phyloP scores from a whole-genome alignment of 306 rosid genomes.

The Oxytropis ochrocephala region DNA sequence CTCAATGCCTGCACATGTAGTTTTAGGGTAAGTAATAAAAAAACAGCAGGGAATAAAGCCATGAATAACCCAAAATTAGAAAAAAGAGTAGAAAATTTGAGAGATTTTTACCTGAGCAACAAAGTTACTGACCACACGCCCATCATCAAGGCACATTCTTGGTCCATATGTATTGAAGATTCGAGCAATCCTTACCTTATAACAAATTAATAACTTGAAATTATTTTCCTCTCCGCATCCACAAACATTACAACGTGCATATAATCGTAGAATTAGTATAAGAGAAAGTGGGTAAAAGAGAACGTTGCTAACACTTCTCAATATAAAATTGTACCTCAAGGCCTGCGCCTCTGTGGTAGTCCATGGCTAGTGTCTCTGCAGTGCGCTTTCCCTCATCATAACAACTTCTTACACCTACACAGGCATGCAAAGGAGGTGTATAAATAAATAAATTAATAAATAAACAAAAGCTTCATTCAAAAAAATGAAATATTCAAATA shows the following conservation, averaged over 20 bases:
- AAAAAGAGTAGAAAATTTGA: background rate
- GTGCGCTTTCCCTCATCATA: constrained; percentile 95
- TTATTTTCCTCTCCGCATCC: background rate
- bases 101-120: constrained; percentile 76
- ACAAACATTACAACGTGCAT: background rate
- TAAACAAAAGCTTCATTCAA: background rate
- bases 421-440: background rate
- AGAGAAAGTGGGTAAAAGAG: too few relatives aligned
- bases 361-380: constrained; percentile 89
- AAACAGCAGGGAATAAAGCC: background rate
- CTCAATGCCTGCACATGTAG: constrained; percentile 55
- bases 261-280: too few relatives aligned
- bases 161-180: constrained; percentile 92
- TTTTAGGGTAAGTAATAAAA: background rate
- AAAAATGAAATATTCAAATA: background rate
- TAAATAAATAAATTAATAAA: background rate
- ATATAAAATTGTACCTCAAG: too few relatives aligned
- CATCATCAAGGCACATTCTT: constrained; percentile 87
- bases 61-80: background rate
- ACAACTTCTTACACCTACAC: constrained; percentile 84
- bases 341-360: constrained; percentile 90
- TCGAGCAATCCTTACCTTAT: constrained; percentile 81
- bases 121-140: constrained; percentile 90
- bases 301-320: too few relatives aligned
- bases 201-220: background rate